Base-by-base conservation (phyloP, 2,329 filamentous ascomycete genomes). In the Colletotrichum coccodes region DNA sequence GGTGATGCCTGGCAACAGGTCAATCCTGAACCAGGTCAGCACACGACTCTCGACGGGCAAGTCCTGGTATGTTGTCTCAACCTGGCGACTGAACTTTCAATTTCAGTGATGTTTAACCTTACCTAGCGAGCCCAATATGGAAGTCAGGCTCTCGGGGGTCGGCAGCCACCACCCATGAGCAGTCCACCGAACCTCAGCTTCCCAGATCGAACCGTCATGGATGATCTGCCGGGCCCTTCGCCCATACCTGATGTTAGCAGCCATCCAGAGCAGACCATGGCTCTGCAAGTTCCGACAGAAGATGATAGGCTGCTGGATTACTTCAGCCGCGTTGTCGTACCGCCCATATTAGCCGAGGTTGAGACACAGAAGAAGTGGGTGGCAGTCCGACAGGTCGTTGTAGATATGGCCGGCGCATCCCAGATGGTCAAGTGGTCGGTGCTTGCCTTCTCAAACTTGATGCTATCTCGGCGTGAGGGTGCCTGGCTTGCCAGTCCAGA, bases 361-460 rank as follows among this genome's bases (percentile, higher is more conserved):
- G 86, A 88, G 71, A 85, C 84, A 7, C 82, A 85, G 61, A 84
- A 83, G 71, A 84, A 83, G 59, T 88, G 86, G 86, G 77, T 82
- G 3, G 78, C 81, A 0, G 85, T 86, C 71, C 79, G 85, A 6
- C 82, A 84, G 52, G 78, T 83, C 34, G 63, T 88, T 21, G 78
- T 84, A 1, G 77, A 81, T 2, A 85, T 87, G 81, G 81, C 85
- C 4, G 77, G 77, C 21, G 76, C 80, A 9, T 87, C 85, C 0
- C 72, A 78, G 3, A 83, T 88, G 77, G 82, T 87, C 5, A 76
- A 77, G 18, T 79, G 80, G 71, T 83, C 85, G 7, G 83, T 87
- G 26, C 76, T 87, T 68, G 84, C 86, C 6, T 88, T 88, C 73
- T 84, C 85, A 2, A 83, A 83, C 32, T 76, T 87, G 42, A 71